Base-by-base conservation (phyloP, 306 rosid genomes). In the Quercus agrifolia region DNA sequence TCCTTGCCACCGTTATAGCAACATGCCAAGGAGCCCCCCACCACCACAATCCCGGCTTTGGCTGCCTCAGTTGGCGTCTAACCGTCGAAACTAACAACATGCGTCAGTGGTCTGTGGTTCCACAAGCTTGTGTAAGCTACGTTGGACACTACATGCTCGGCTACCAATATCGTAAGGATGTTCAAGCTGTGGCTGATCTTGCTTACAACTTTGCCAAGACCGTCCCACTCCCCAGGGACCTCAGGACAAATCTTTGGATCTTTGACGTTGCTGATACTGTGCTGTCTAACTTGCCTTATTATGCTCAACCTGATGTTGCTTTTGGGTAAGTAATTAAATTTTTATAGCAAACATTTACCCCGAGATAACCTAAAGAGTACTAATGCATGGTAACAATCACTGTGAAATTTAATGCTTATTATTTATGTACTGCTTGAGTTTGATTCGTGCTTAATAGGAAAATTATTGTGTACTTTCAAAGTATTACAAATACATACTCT, bases 101-200 rank as follows among this genome's bases (percentile, higher is more conserved):
- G 9, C 14, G 17, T 5, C 5, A 21, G 0, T 70, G 74, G 74
- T 7, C 23, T 13, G 23, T 38, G 56, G 74, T 70, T 19, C 74
- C 56, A 19, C 21, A 19, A 21, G 56, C 56, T 8, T 70, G 74
- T 70, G 74, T 41, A 21, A 44, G 21, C 56, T 70, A 70, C 5
- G 56, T 70, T 11, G 74, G 57, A 11, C 8, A 70, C 57, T 70
- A 70, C 56, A 70, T 70, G 55, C 21, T 70, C 6, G 74, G 74
- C 52, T 5, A 11, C 27, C 56, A 70, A 21, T 70, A 70, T 54
- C 56, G 33, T 9, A 20, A 19, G 52, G 74, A 70, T 70, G 46
- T 18, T 6, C 10, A 70, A 7, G 74, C 56, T 38, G 74, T 7
- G 6, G 74, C 56, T 14, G 5, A n/a, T 38, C n/a, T 28, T 5